These are phyloP conservation scores for Phytomonas sp. DNA, from an alignment of 208 protist genomes.

Conservation along the genomic window DNA sequence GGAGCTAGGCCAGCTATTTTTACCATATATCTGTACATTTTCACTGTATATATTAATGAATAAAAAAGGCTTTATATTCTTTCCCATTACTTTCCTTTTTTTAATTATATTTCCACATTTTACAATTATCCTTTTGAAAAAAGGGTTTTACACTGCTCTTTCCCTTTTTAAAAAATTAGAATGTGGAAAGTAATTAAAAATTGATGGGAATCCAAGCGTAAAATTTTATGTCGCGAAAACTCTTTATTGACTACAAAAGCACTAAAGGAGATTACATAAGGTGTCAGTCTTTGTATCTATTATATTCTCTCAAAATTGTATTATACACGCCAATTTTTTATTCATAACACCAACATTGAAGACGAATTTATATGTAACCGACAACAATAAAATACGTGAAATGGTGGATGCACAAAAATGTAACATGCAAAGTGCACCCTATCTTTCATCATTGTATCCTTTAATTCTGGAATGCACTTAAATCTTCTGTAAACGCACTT, in stretches of 20 bases:
- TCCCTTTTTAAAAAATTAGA: background rate
- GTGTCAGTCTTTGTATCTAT: background rate
- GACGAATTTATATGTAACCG: background rate
- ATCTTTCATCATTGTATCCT: background rate
- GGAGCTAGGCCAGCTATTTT: background rate
- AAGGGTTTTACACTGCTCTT: background rate
- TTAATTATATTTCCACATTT: background rate
- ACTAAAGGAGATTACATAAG: background rate
- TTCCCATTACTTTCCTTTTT: background rate
- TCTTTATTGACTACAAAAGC: background rate
- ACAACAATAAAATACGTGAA: background rate
- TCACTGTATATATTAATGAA: background rate
- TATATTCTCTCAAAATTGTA: background rate
- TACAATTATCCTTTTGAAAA: background rate
- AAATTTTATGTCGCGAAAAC: background rate
- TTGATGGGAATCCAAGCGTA: background rate
- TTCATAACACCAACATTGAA: background rate
- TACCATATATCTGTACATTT: background rate
- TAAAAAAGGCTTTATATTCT: constrained; percentile 1
- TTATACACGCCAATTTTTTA: background rate
- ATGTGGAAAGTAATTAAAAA: background rate
- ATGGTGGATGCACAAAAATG: background rate
- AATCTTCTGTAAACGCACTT: background rate
- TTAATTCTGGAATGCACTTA: background rate
- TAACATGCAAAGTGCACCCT: background rate